These are phyloP conservation scores for Hypoxylon sp. DNA, from an alignment of 2,329 filamentous ascomycete genomes.

Conservation along the genomic window DNA sequence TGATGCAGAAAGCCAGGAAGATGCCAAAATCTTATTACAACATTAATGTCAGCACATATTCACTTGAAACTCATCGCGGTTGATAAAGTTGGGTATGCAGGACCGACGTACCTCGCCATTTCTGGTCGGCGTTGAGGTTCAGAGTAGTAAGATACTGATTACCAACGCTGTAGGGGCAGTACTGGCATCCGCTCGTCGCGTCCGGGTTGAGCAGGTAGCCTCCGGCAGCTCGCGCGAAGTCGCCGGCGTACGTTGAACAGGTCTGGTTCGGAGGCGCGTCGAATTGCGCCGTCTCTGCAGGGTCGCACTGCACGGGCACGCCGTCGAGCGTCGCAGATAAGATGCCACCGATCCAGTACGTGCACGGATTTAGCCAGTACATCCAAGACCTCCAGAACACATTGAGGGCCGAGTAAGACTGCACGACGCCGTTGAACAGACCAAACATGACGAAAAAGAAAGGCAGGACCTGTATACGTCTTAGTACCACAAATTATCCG, in stretches of 20 bases:
- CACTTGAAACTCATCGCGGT: not conserved
- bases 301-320: slow-evolving; percentile 62
- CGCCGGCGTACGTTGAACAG: slow-evolving; percentile 72
- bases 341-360: slow-evolving; percentile 79
- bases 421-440: slow-evolving; percentile 82
- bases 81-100: not conserved
- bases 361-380: slow-evolving; percentile 76
- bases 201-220: slow-evolving; percentile 75
- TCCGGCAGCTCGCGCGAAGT: slow-evolving; percentile 63
- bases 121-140: slow-evolving; percentile 65
- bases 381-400: slow-evolving; percentile 81
- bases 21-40: slow-evolving; percentile 69
- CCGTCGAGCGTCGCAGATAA: slow-evolving; percentile 71
- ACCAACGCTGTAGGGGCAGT: slow-evolving; percentile 71
- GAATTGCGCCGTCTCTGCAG: slow-evolving; percentile 59
- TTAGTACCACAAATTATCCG: slow-evolving; percentile 1
- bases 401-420: slow-evolving; percentile 73
- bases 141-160: slow-evolving; percentile 73
- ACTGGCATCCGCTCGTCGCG: slow-evolving; percentile 71
- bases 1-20: slow-evolving; percentile 76
- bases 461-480: slow-evolving; percentile 66
- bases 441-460: slow-evolving; percentile 86
- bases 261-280: slow-evolving; percentile 73
- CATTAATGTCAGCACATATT: slow-evolving; percentile 13
- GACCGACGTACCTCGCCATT: slow-evolving; percentile 69